These are phyloP conservation scores for Filobasidium wieringae DNA, from an alignment of 768 basidiomycete genomes.

Conservation along the genomic window DNA sequence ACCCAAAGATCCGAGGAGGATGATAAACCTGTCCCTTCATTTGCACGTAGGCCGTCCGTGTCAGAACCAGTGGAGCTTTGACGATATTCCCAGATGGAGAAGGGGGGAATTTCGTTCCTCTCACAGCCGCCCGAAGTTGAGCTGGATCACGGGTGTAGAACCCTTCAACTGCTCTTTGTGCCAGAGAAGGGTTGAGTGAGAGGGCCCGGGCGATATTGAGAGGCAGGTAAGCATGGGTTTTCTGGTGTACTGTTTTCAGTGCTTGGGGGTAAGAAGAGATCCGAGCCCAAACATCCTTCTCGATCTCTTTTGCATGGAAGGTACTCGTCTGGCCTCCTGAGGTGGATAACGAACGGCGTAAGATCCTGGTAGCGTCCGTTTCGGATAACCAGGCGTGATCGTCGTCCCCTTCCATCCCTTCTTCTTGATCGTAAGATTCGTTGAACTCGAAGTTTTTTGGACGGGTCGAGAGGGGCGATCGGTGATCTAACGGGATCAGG, in stretches of 20 bases:
- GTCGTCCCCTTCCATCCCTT: background rate
- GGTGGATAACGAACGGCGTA: background rate
- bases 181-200: constrained; percentile 50
- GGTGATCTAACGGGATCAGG: constrained; percentile 66
- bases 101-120: background rate
- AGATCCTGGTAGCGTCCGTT: constrained; percentile 50
- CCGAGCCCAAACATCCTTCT: constrained; percentile 57
- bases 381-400: constrained; percentile 49
- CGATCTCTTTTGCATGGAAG: constrained; percentile 41
- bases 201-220: constrained; percentile 66
- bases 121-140: constrained; percentile 58
- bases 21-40: constrained; percentile 81
- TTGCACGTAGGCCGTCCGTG: constrained; percentile 88
- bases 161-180: constrained; percentile 76
- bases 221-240: constrained; percentile 67
- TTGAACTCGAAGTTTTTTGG: constrained; percentile 13
- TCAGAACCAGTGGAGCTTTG: constrained; percentile 59
- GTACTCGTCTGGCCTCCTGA: background rate
- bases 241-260: constrained; percentile 57
- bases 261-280: constrained; percentile 65
- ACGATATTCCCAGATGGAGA: constrained; percentile 24
- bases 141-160: constrained; percentile 92
- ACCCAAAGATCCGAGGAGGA: constrained; percentile 78
- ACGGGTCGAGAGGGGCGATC: constrained; percentile 51
- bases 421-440: background rate